Base-by-base conservation (phyloP, 805 yeast species). In the Myxozyma vanderwaltii region DNA sequence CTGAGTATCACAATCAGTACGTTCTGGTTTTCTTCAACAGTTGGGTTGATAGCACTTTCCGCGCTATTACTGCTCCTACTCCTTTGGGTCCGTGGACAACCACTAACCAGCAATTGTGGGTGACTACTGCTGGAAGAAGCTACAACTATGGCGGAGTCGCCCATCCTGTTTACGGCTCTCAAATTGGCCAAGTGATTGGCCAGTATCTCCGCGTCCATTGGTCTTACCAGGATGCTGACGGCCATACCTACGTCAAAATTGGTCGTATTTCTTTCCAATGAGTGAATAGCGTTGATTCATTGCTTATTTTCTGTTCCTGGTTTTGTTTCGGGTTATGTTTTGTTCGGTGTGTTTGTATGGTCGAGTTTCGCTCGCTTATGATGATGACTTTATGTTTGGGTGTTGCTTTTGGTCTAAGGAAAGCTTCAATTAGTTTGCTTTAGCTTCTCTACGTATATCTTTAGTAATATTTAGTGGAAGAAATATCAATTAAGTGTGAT, bases 11-110 rank as follows among this genome's bases (percentile, higher is more conserved):
- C 56, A 59, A 59, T 36, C 54, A 49, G 54, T 62, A 50, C 33
- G 23, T 59, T 23, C 31, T 53, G 15, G 41, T 62, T 19, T 62
- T 51, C 48, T 59, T 59, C 56, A 44, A 47, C 41, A 41, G 44
- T 38, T 59, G 64, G 65, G 59, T 53, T 40, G 65, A 62, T 27
- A 63, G 45, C 24, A 56, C 53, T 6, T 62, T 55, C 56, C 43
- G 51, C 10, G 53, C 41, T 13, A 33, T 52, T 15, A 46, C 51
- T 7, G 44, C 65, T 19, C 58, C 64, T 15, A 47, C 65, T 2
- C 65, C 65, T 21, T 36, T 62, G 2, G 65, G 65, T 2, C 63
- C 63, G 4, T 62, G 65, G 65, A 45, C 33, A n/a, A 33, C 40
- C n/a, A 40, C 58, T 13, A 43, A 58, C 44, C 31, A 39, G 10